These are phyloP conservation scores for Pyrenochaeta sp. DNA, from an alignment of 2,329 filamentous ascomycete genomes.

Conservation along the genomic window DNA sequence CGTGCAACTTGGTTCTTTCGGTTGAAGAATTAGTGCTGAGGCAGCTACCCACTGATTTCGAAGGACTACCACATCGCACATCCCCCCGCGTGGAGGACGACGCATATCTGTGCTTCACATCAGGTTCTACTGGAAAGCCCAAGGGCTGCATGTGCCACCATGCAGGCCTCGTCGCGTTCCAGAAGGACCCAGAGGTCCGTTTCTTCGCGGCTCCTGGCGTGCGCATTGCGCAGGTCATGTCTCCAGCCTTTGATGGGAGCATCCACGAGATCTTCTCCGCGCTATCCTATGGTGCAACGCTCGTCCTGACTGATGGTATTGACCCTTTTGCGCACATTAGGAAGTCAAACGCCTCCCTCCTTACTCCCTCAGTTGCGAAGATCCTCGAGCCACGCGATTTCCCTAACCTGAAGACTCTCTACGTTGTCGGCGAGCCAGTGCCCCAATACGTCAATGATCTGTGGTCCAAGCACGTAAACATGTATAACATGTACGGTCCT, in stretches of 20 bases:
- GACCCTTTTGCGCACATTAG: conserved; percentile 45
- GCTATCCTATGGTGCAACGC: conserved; percentile 51
- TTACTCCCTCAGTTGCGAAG: conserved; percentile 52
- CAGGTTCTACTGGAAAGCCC: conserved; percentile 55
- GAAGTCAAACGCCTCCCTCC: conserved; percentile 40
- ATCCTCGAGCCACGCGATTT: conserved; percentile 45
- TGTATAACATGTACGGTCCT: conserved; percentile 58
- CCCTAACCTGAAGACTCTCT: conserved; percentile 43
- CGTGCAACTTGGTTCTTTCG: conserved; percentile 19
- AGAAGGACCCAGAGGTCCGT: conserved; percentile 43
- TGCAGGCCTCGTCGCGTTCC: conserved; percentile 48
- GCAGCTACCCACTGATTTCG: neutral
- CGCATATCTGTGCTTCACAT: conserved; percentile 57
- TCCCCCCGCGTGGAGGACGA: conserved; percentile 1
- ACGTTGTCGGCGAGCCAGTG: conserved; percentile 52
- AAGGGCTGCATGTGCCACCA: conserved; percentile 49
- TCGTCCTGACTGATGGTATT: conserved; percentile 40
- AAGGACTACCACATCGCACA: neutral
- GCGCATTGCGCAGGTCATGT: conserved; percentile 54
- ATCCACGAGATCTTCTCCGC: conserved; percentile 56
- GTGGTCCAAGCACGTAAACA: conserved; percentile 36
- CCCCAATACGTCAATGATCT: conserved; percentile 42
- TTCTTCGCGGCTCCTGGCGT: conserved; percentile 44
- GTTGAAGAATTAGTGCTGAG: conserved; percentile 20
- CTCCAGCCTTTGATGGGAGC: conserved; percentile 55